Evolutionary conservation across 1,284 basidiomycete species (phyloP).

Genomic region (Boletus chippewaensis): DNA sequence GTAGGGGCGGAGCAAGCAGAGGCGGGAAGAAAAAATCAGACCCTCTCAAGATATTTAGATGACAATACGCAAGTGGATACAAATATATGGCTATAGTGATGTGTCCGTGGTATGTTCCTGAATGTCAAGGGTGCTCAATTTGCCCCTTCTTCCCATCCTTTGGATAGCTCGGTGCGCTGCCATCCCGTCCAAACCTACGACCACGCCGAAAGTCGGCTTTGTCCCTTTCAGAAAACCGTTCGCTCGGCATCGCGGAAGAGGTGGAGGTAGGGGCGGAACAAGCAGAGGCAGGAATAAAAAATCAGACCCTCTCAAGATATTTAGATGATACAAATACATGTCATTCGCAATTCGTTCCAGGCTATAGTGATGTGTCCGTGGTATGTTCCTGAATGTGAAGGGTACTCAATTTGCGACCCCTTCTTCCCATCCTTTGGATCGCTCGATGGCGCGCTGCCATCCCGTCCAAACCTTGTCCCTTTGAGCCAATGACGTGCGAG

Average conservation of each 20-base stretch:
- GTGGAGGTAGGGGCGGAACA: constrained; percentile 37
- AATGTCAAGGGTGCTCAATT: too few relatives aligned
- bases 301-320: constrained; percentile 71
- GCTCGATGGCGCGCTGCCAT: constrained; percentile 82
- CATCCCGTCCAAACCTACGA: background rate
- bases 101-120: too few relatives aligned
- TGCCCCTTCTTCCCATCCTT: too few relatives aligned
- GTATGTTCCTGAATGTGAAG: background rate
- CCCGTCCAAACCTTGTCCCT: constrained; percentile 61
- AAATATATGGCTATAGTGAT: too few relatives aligned
- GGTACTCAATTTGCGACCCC: constrained; percentile 39
- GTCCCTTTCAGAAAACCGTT: constrained; percentile 65
- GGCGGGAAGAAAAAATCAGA: constrained; percentile 59
- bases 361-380: background rate
- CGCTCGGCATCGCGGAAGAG: constrained; percentile 43
- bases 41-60: constrained; percentile 69
- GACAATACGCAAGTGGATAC: constrained; percentile 16
- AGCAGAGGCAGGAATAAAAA: constrained; percentile 50
- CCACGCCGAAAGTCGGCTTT: constrained; percentile 41
- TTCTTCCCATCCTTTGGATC: constrained; percentile 77
- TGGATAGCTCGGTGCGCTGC: too few relatives aligned
- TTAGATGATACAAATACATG: constrained; percentile 24
- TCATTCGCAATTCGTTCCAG: background rate
- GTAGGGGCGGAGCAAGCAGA: constrained; percentile 35
- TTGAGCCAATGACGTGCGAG: constrained; percentile 48